Conservation (phyloP, 345 rosid species). For the Aegle marmelos region DNA sequence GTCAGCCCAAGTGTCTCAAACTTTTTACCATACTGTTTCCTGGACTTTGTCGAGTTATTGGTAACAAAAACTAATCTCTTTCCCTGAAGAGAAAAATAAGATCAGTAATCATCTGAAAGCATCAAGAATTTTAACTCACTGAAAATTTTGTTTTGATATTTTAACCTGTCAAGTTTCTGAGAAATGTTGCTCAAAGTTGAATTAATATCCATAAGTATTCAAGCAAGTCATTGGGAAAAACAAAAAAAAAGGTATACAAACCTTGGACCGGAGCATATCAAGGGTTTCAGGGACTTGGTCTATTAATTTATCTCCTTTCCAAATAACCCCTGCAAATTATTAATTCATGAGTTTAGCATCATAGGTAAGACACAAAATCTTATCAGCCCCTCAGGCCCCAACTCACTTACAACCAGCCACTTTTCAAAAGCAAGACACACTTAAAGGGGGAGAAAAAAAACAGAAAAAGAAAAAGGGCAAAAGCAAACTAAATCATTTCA, state of each 20-base stretch:
- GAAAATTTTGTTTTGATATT: not conserved
- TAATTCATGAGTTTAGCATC: not conserved
- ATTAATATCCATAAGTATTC: not conserved
- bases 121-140: not conserved
- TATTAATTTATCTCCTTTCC: constrained; percentile 96
- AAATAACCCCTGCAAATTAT: constrained; percentile 70
- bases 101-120: not conserved
- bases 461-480: not conserved
- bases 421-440: not conserved
- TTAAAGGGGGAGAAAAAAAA: not conserved
- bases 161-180: not conserved
- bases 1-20: constrained; percentile 85
- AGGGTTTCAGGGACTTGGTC: constrained; percentile 95
- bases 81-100: constrained; percentile 43
- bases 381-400: not conserved
- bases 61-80: constrained; percentile 94
- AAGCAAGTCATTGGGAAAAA: not conserved
- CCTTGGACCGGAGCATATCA: constrained; percentile 94
- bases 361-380: not conserved
- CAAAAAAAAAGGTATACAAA: constrained; percentile 30
- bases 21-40: constrained; percentile 96
- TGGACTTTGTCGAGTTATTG: constrained; percentile 92
- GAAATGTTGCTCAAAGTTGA: not conserved
- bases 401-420: not conserved
- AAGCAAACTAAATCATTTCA: not conserved